A percentile compares a stretch with the other conserved stretches of the same genome.
These are phyloP conservation scores for Gonapodya prolifera DNA, from an alignment of 192 early-diverging fungal genomes.

Conservation along the genomic window DNA sequence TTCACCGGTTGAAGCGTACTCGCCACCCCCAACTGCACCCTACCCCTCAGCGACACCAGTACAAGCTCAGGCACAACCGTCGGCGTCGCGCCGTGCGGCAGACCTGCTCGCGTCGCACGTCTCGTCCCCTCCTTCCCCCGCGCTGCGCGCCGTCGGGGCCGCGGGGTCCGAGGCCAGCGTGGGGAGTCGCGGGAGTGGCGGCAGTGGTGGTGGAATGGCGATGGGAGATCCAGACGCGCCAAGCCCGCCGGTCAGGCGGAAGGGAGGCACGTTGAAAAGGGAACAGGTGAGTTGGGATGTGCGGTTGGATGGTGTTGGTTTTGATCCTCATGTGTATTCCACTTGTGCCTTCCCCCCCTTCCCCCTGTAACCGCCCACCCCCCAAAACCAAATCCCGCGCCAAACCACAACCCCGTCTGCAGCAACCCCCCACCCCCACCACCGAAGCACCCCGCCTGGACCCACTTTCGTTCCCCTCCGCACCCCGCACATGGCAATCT, in stretches of 20 bases:
- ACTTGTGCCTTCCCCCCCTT: background rate
- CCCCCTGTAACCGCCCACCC: background rate
- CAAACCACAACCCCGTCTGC: background rate
- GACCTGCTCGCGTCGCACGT: background rate
- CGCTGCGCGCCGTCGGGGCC: background rate
- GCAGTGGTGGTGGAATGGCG: background rate
- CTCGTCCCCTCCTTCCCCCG: no score
- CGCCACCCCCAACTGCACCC: background rate
- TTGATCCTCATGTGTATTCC: no score
- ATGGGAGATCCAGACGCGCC: background rate
- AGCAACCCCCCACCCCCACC: background rate
- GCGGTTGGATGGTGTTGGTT: no score
- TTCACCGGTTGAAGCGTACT: background rate
- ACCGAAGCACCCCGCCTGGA: background rate
- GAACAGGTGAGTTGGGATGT: background rate
- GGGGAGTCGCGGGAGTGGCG: background rate
- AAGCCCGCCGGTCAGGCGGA: background rate
- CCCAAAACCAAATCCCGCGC: background rate
- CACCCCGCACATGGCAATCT: background rate
- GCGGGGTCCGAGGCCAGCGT: background rate
- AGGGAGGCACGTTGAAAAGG: no score
- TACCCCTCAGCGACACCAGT: no score
- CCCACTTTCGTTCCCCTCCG: background rate
- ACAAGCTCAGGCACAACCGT: no score
- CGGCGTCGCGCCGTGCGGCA: background rate